Percentiles rank a stretch among this genome's conserved stretches.
Conservation (phyloP, 257 asterid genomes). For the Marsdenia floribunda region DNA sequence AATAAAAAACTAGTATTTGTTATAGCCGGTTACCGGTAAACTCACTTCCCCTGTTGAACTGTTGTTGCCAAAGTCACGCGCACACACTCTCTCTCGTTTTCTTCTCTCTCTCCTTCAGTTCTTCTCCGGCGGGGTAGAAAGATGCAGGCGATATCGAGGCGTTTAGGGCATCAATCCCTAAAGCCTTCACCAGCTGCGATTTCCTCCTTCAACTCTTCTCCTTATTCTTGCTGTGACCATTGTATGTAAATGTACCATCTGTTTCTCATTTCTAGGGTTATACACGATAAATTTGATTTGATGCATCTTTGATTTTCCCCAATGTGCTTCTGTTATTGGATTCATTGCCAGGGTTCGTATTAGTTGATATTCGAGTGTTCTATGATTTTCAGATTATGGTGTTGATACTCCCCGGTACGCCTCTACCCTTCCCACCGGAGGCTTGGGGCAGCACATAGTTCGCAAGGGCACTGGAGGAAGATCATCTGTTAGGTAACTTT, state of each 20-base stretch:
- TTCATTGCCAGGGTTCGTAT: background rate
- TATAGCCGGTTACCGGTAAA: background rate
- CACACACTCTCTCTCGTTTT: background rate
- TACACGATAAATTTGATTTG: background rate
- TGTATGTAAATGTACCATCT: constrained; percentile 32
- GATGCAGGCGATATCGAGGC: constrained; percentile 65
- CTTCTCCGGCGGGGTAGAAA: constrained; percentile 19
- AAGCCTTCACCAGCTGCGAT: constrained; percentile 28
- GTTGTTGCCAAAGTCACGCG: background rate
- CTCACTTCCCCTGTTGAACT: background rate
- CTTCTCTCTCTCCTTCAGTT: background rate
- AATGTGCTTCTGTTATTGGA: background rate
- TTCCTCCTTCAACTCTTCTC: constrained; percentile 41
- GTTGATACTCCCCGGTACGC: constrained; percentile 50
- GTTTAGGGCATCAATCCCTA: constrained; percentile 41
- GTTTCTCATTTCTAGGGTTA: constrained; percentile 25
- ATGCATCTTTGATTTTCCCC: background rate
- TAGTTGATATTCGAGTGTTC: constrained; percentile 5
- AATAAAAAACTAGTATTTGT: background rate
- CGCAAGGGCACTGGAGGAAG: constrained; percentile 99
- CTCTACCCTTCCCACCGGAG: constrained; percentile 66
- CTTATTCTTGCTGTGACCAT: constrained; percentile 37
- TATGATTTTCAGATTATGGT: constrained; percentile 50
- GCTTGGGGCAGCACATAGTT: constrained; percentile 64
- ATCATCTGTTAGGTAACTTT: constrained; percentile 80